A percentile compares a stretch with the other conserved stretches of the same genome.
phyloP scores from a whole-genome alignment of 2,329 filamentous ascomycete species.

The Delphinella strobiligena region DNA sequence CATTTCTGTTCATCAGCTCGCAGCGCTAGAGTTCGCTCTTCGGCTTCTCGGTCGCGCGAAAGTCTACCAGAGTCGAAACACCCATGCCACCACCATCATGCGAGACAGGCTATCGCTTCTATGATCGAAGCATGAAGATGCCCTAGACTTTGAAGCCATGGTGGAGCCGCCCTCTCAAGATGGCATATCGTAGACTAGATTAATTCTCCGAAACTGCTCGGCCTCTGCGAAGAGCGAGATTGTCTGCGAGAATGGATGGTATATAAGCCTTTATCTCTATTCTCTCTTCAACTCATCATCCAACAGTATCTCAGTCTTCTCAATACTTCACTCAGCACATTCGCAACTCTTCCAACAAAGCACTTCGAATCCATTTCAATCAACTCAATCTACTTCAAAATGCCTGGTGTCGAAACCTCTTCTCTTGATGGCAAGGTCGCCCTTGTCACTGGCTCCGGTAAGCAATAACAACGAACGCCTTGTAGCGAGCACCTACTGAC shows the following conservation, averaged over 20 bases:
- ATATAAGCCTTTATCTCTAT: slow-evolving; percentile 7
- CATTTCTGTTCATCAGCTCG: too few relatives aligned
- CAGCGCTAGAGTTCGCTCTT: too few relatives aligned
- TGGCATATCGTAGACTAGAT: not conserved
- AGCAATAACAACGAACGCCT: slow-evolving; percentile 9
- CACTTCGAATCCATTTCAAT: not conserved
- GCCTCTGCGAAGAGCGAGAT: slow-evolving; percentile 4
- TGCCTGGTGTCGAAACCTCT: slow-evolving; percentile 32
- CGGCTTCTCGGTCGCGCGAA: too few relatives aligned
- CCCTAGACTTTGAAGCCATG: not conserved
- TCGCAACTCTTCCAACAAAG: slow-evolving; percentile 3
- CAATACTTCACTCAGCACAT: slow-evolving; percentile 2
- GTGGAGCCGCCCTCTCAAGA: not conserved
- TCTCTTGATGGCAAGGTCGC: slow-evolving; percentile 43
- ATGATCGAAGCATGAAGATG: too few relatives aligned
- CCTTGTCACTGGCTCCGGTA: slow-evolving; percentile 41
- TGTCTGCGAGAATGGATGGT: slow-evolving; percentile 6
- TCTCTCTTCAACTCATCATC: slow-evolving; percentile 6
- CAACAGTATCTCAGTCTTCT: slow-evolving; percentile 1
- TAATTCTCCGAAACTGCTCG: not conserved
- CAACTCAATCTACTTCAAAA: slow-evolving; percentile 19
- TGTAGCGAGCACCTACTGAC: slow-evolving; percentile 12
- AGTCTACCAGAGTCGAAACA: too few relatives aligned
- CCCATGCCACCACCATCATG: too few relatives aligned
- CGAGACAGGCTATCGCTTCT: too few relatives aligned